Conservation (phyloP, 495 filamentous ascomycete species). For the Penicillium bovifimosum region DNA sequence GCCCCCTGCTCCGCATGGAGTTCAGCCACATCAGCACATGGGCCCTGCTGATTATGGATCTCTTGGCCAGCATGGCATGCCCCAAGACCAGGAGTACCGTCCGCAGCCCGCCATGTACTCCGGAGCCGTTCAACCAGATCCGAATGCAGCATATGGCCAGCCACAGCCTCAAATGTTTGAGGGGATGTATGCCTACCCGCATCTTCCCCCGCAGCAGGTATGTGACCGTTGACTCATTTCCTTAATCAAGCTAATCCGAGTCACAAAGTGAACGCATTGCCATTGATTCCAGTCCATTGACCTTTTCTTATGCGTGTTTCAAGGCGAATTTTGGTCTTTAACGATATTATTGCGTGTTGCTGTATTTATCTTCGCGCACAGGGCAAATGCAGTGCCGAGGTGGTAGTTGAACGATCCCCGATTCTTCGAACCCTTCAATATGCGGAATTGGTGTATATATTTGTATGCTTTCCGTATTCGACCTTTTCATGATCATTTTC, state of each 20-base stretch:
- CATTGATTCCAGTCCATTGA: constrained; percentile 10
- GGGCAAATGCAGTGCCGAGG: constrained; percentile 4
- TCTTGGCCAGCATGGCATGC: constrained; percentile 56
- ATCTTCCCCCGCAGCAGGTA: constrained; percentile 84
- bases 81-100: constrained; percentile 74
- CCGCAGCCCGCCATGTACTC: constrained; percentile 72
- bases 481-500: no score
- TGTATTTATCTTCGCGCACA: neutral
- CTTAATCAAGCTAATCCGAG: constrained; percentile 1
- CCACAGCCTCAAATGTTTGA: constrained; percentile 79
- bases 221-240: constrained; percentile 15
- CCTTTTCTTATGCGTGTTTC: constrained; percentile 10
- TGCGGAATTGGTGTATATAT: neutral
- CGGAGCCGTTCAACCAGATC: constrained; percentile 65
- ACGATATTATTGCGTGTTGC: constrained; percentile 3
- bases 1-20: constrained; percentile 54
- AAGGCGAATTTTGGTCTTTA: constrained; percentile 20
- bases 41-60: constrained; percentile 59
- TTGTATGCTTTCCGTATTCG: no score
- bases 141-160: constrained; percentile 64
- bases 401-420: neutral
- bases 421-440: neutral
- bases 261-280: neutral
- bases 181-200: constrained; percentile 75
- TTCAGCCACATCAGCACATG: constrained; percentile 61